These are phyloP conservation scores for Mortierella sp. DNA, from an alignment of 371 early-diverging fungal genomes.

Conservation along the genomic window DNA sequence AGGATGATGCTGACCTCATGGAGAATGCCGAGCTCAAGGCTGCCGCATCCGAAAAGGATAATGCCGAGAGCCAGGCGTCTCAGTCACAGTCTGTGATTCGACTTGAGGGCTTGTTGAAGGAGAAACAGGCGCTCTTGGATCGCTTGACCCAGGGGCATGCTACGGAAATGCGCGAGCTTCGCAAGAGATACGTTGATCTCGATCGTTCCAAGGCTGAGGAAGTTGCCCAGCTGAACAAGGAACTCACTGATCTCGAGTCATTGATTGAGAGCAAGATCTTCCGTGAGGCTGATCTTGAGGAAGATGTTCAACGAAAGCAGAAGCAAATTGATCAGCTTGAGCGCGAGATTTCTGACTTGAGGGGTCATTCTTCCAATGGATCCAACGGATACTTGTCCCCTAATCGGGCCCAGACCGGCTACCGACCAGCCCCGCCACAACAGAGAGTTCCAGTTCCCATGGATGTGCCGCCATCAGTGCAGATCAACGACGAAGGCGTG, in stretches of 20 bases:
- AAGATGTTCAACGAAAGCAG: conserved; percentile 66
- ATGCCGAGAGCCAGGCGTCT: conserved; percentile 31
- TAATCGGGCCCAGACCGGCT: not conserved
- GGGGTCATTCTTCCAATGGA: conserved; percentile 40
- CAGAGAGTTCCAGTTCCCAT: conserved; percentile 1
- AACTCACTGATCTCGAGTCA: conserved; percentile 74
- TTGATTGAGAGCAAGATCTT: conserved; percentile 83
- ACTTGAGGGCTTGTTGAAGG: conserved; percentile 56
- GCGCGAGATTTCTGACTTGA: conserved; percentile 63
- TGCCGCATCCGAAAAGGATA: no score
- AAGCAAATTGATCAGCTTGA: conserved; percentile 61
- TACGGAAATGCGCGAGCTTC: conserved; percentile 64
- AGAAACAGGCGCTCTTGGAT: conserved; percentile 65
- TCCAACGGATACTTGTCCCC: no score
- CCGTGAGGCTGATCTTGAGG: conserved; percentile 78
- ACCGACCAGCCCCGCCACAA: conserved; percentile 31
- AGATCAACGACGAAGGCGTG: conserved; percentile 22
- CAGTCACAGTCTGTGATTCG: conserved; percentile 46
- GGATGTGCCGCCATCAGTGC: not conserved
- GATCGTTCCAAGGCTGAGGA: conserved; percentile 70
- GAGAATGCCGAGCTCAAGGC: conserved; percentile 17
- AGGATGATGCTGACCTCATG: conserved; percentile 14
- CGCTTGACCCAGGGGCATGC: conserved; percentile 59
- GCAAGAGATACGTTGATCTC: conserved; percentile 62
- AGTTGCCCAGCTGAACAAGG: conserved; percentile 66